Base-by-base conservation (phyloP, 805 yeast species). In the Myxozyma neotropica region DNA sequence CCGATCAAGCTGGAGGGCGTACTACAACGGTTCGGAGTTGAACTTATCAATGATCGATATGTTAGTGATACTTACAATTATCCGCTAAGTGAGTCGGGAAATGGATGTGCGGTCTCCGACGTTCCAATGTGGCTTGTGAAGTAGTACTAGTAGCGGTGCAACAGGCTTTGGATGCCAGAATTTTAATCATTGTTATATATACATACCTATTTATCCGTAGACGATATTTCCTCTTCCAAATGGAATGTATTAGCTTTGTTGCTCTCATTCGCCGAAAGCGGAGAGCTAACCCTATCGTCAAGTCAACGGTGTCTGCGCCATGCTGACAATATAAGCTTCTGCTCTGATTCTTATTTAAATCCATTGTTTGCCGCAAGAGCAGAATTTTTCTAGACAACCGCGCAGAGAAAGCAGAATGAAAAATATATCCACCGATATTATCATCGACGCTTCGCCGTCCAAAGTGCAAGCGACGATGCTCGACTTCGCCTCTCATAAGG, bases 391-490 rank as follows among this genome's bases (percentile, higher is more conserved):
- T n/a, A n/a, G n/a, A n/a, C n/a, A n/a, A n/a, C n/a, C n/a, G n/a
- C n/a, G n/a, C n/a, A n/a, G n/a, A n/a, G n/a, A n/a, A n/a, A n/a
- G n/a, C n/a, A n/a, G n/a, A n/a, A 53, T 43, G 50, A 27, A 7
- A 6, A 2, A 2, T 8, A 38, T 53, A 43, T 3, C 2, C 4
- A 53, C 57, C 10, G 36, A 51, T 7, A 53, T 53, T 42, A 33
- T 23, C 27, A 53, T 53, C 43, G 35, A 35, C 42, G 50, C 57
- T 1, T 23, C 50, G 7, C 57, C 57, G 3, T 17, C 36, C 1
- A 36, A 24, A 24, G 57, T 53, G n/a, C 57, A 43, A 19, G 42
- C 33, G 4, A 27, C 29, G 13, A 19, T 53, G n/a, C 51, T 53
- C 38, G 57, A 53, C 21, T 44, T 53, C 21, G 23, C 36, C 15